These are phyloP conservation scores for Collybia sordida DNA, from an alignment of 768 basidiomycete species.

Conservation along the genomic window DNA sequence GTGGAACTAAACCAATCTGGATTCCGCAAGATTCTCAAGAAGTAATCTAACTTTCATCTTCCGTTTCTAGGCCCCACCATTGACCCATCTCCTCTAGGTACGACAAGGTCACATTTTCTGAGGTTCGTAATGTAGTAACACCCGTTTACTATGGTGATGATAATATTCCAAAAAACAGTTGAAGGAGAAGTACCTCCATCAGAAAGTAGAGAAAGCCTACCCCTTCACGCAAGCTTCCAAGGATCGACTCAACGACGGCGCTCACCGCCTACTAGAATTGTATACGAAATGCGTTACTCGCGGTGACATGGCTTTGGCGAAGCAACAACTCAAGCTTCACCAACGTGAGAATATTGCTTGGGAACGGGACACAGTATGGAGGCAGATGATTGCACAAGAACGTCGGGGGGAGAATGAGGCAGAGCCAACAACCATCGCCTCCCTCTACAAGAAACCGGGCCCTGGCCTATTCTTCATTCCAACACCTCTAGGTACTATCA, in stretches of 20 bases:
- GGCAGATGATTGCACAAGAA: slow-evolving; percentile 88
- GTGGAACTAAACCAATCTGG: slow-evolving; percentile 92
- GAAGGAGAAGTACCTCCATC: slow-evolving; percentile 75
- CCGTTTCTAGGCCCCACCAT: background rate
- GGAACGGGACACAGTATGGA: slow-evolving; percentile 98
- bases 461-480: slow-evolving; percentile 51
- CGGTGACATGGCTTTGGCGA: slow-evolving; percentile 66
- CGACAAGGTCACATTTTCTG: slow-evolving; percentile 87
- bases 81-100: slow-evolving; percentile 49
- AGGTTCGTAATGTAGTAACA: slow-evolving; percentile 31
- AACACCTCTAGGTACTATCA: slow-evolving; percentile 68
- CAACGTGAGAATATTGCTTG: slow-evolving; percentile 94
- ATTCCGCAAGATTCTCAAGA: slow-evolving; percentile 94
- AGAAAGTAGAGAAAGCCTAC: slow-evolving; percentile 58
- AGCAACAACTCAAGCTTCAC: slow-evolving; percentile 81
- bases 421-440: slow-evolving; percentile 34
- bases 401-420: slow-evolving; percentile 57
- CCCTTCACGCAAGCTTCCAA: slow-evolving; percentile 73
- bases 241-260: slow-evolving; percentile 56
- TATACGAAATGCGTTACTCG: slow-evolving; percentile 86
- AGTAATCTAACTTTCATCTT: slow-evolving; percentile 46
- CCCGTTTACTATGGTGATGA: background rate
- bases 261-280: slow-evolving; percentile 60
- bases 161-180: slow-evolving; percentile 39
- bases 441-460: slow-evolving; percentile 43